Conservation (phyloP, 371 early-diverging fungal species). For the Cladochytrium tenue region DNA sequence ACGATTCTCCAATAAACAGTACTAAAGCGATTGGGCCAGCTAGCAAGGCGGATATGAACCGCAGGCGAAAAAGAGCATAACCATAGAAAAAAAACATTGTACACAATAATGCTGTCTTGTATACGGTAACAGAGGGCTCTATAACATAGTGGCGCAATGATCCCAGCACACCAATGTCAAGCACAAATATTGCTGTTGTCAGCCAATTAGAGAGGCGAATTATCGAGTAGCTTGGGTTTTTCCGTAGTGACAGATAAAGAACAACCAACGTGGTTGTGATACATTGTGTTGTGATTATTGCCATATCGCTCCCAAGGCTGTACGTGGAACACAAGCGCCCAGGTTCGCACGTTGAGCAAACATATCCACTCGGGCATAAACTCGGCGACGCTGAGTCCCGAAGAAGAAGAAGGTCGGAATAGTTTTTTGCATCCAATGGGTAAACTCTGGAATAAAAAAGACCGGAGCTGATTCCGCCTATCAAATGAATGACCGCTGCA, state of each 20-base stretch:
- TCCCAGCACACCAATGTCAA: conserved; percentile 18
- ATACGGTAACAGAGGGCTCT: conserved; percentile 13
- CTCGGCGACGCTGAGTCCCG: conserved; percentile 5
- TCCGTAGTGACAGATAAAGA: not conserved
- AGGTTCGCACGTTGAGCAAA: not conserved
- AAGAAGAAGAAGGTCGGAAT: conserved; percentile 5
- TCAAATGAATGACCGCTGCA: not conserved
- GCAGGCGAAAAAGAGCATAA: conserved; percentile 32
- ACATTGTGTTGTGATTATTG: conserved; percentile 13
- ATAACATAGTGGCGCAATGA: conserved; percentile 21
- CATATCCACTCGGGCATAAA: conserved; percentile 9
- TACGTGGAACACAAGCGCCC: conserved; percentile 10
- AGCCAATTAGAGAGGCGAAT: conserved; percentile 21
- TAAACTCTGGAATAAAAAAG: conserved; percentile 14
- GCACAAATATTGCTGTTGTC: conserved; percentile 16
- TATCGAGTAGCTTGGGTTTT: conserved; percentile 4
- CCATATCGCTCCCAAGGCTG: not conserved
- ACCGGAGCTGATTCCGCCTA: not conserved
- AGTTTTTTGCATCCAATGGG: conserved; percentile 5
- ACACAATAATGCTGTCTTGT: conserved; percentile 27
- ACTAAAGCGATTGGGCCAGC: conserved; percentile 26
- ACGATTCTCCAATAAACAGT: conserved; percentile 15
- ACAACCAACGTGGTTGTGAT: conserved; percentile 16
- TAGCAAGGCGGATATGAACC: conserved; percentile 28
- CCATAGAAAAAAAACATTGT: no score